A percentile compares a stretch with the other conserved stretches of the same genome.
phyloP scores from a whole-genome alignment of 495 filamentous ascomycete genomes.

The Hypomontagnella monticulosa region DNA sequence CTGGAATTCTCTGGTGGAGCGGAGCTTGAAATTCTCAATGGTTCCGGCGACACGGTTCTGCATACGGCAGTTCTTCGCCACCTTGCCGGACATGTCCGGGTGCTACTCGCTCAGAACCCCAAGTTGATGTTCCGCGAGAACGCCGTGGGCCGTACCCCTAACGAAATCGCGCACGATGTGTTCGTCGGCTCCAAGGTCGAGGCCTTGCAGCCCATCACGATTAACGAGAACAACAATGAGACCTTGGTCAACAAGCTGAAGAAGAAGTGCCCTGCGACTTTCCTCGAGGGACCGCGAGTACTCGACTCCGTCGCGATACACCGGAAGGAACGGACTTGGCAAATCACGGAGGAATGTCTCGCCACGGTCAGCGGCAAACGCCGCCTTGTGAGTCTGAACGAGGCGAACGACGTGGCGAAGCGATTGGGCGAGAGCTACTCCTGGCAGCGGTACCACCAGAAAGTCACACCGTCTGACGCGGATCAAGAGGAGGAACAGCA shows the following conservation, averaged over 20 bases:
- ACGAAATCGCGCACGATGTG: conserved; percentile 68
- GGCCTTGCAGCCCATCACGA: not conserved
- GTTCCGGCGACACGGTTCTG: conserved; percentile 71
- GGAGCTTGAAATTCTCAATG: conserved; percentile 70
- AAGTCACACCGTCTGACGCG: not conserved
- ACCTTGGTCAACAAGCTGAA: conserved; percentile 4
- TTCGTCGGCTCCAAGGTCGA: conserved; percentile 52
- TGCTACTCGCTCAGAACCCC: conserved; percentile 65
- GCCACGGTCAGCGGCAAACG: conserved; percentile 55
- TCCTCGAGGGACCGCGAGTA: conserved; percentile 10
- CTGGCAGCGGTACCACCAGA: conserved; percentile 38
- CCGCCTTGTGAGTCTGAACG: conserved; percentile 70
- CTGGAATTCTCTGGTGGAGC: conserved; percentile 60
- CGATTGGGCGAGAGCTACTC: conserved; percentile 59
- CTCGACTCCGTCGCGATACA: conserved; percentile 2
- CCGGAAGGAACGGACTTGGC: conserved; percentile 46
- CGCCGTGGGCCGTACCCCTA: conserved; percentile 72
- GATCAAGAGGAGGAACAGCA: conserved; percentile 25
- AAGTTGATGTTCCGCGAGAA: conserved; percentile 73
- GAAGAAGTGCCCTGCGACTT: conserved; percentile 8
- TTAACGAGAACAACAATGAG: not conserved
- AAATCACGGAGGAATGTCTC: conserved; percentile 43
- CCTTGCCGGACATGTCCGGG: conserved; percentile 49
- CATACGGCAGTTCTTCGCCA: conserved; percentile 63
- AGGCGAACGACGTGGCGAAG: conserved; percentile 78